Percentiles rank a stretch among this genome's conserved stretches.
Evolutionary conservation across 1,284 basidiomycete genomes (phyloP).

Genomic region (Ceratobasidium sp.): DNA sequence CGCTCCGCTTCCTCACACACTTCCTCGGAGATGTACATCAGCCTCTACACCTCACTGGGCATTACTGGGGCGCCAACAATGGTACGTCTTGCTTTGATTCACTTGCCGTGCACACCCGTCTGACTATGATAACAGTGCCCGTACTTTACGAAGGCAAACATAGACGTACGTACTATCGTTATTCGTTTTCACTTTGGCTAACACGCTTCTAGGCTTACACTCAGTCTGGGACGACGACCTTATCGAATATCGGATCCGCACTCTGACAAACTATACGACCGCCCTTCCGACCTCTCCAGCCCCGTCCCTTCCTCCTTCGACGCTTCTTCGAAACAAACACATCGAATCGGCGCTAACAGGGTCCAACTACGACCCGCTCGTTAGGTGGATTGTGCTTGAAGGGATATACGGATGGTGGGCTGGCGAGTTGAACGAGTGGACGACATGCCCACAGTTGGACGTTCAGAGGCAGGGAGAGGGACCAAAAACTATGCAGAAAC

Average conservation of each 20-base stretch:
- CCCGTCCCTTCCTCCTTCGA: slow-evolving; percentile 40
- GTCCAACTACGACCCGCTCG: slow-evolving; percentile 88
- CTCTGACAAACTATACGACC: slow-evolving; percentile 80
- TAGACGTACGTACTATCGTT: too few species aligned
- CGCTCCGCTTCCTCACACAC: slow-evolving; percentile 90
- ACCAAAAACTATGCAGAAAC: slow-evolving; percentile 23
- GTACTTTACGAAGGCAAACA: too few species aligned
- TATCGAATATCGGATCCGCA: slow-evolving; percentile 83
- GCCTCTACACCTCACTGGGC: slow-evolving; percentile 88
- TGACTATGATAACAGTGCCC: too few species aligned
- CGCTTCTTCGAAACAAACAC: slow-evolving; percentile 21
- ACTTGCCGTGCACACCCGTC: too few species aligned
- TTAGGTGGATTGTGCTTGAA: slow-evolving; percentile 88
- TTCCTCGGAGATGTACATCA: slow-evolving; percentile 92
- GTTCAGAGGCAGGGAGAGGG: background rate
- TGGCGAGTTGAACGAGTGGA: slow-evolving; percentile 71
- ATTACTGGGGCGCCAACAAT: slow-evolving; percentile 87
- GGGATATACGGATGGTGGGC: slow-evolving; percentile 78
- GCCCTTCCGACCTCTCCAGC: slow-evolving; percentile 66
- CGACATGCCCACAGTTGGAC: slow-evolving; percentile 68
- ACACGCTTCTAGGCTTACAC: slow-evolving; percentile 79
- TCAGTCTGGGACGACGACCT: slow-evolving; percentile 87
- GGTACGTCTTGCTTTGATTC: too few species aligned
- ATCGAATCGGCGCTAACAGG: slow-evolving; percentile 81
- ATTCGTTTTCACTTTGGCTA: too few species aligned